These are phyloP conservation scores for Ceratobasidium sp. DNA, from an alignment of 1,284 basidiomycete species.

Conservation along the genomic window DNA sequence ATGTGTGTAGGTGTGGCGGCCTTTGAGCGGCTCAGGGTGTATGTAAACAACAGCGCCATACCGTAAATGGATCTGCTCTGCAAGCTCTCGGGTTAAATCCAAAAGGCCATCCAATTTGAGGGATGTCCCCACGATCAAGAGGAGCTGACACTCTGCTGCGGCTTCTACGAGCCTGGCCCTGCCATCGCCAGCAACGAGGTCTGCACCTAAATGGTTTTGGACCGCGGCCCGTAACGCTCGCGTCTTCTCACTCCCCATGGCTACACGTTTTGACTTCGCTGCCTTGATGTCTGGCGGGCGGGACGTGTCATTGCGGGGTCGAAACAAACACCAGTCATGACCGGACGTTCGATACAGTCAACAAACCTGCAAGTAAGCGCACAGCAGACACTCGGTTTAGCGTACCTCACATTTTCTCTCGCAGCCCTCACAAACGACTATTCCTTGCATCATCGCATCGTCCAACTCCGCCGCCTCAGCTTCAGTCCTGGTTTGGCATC, in stretches of 20 bases:
- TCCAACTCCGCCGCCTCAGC: background rate
- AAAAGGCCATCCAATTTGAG: background rate
- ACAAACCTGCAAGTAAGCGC: background rate
- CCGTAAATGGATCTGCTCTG: background rate
- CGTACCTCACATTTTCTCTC: background rate
- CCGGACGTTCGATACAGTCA: background rate
- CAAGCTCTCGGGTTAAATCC: conserved; percentile 3
- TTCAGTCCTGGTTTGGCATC: background rate
- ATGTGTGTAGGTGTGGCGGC: background rate
- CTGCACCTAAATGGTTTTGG: background rate
- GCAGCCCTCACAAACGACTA: background rate
- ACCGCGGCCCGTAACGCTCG: conserved; percentile 5
- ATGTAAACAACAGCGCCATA: conserved; percentile 24
- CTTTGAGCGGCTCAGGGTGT: background rate
- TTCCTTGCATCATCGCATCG: background rate
- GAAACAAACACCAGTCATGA: background rate
- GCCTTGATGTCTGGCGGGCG: background rate
- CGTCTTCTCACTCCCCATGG: background rate
- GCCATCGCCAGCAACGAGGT: background rate
- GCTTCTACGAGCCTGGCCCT: background rate
- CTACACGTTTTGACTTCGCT: background rate
- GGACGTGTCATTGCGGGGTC: too few species aligned
- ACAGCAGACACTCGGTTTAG: background rate
- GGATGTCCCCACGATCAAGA: conserved; percentile 8
- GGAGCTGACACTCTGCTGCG: background rate